Base-by-base conservation (phyloP, 495 filamentous ascomycete species). In the Pyrenopolyporus hunteri region DNA sequence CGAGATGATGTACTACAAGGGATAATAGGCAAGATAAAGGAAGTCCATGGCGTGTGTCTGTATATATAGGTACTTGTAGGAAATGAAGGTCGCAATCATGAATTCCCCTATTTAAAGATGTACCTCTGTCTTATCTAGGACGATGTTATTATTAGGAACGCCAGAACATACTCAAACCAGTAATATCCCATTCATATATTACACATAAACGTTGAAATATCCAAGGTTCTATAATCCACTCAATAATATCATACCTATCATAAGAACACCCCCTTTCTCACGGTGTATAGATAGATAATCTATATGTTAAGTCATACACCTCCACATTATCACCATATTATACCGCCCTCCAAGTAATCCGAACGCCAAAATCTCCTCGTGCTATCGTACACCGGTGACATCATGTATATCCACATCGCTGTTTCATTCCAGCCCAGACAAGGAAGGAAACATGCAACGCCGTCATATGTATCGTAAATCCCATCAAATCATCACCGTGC, bases 401-500 rank as follows among this genome's bases (percentile, higher is more conserved):
- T 53, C 35, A 28, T 47, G 22, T 53, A 58, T 47, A 8, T 26
- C 60, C 54, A 42, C 37, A 42, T 50, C 59, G 59, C 59, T 17
- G 20, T 20, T 16, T 39, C 23, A 64, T 58, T 26, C 54, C 16
- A 14, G 16, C 4, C 10, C 26, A 58, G n/a, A 49, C 20, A 26
- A 35, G 17, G 0, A 40, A 46, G 26, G 10, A 26, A 42, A 46
- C 25, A 33, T 14, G 11, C 16, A 43, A 64, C 54, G 55, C 54
- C 61, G 19, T 6, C 13, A 28, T 43, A 57, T 58, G 53, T 54
- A 46, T 17, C 19, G 37, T 1, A 13, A 5, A 17, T 29, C 8
- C 3, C 29, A 35, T 17, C 6, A 11, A 4, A 6, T 4, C 19
- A 19, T 11, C 32, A 7, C 40, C 16, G 10, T 14, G 7, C 10